Evolutionary conservation across 345 rosid genomes (phyloP).

Genomic region (Eucalyptus tenuipes): DNA sequence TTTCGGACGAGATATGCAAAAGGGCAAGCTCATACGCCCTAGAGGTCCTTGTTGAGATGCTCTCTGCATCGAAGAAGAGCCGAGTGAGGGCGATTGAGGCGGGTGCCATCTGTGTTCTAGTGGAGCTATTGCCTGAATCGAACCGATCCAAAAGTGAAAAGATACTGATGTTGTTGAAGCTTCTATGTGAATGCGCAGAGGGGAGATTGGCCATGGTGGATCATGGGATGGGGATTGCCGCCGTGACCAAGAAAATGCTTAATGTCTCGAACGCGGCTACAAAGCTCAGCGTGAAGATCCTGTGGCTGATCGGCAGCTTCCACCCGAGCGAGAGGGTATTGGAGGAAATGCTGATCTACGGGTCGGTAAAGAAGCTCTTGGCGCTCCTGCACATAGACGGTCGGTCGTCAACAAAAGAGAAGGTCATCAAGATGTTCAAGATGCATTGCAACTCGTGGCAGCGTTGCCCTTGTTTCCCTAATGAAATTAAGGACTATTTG

Average conservation of each 20-base stretch:
- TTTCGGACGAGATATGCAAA: conserved; percentile 17
- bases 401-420: conserved; percentile 13
- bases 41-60: conserved; percentile 9
- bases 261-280: not conserved
- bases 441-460: conserved; percentile 12
- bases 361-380: conserved; percentile 16
- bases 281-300: conserved; percentile 15
- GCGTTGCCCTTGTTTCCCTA: conserved; percentile 12
- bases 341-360: conserved; percentile 19
- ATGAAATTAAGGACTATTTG: conserved; percentile 7
- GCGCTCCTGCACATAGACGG: conserved; percentile 12
- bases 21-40: conserved; percentile 20
- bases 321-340: conserved; percentile 5
- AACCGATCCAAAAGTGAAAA: conserved; percentile 15
- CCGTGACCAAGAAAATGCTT: conserved; percentile 10
- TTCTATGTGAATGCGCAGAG: conserved; percentile 19
- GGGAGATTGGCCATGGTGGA: conserved; percentile 16
- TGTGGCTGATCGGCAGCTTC: conserved; percentile 11
- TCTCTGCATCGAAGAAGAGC: conserved; percentile 5
- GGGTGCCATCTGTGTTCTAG: conserved; percentile 9
- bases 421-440: conserved; percentile 15
- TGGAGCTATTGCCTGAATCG: conserved; percentile 22
- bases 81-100: conserved; percentile 15
- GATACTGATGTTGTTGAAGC: conserved; percentile 7
- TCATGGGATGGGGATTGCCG: conserved; percentile 18